Evolutionary conservation across 495 filamentous ascomycete genomes (phyloP).

Genomic region (Daldinia grandis): DNA sequence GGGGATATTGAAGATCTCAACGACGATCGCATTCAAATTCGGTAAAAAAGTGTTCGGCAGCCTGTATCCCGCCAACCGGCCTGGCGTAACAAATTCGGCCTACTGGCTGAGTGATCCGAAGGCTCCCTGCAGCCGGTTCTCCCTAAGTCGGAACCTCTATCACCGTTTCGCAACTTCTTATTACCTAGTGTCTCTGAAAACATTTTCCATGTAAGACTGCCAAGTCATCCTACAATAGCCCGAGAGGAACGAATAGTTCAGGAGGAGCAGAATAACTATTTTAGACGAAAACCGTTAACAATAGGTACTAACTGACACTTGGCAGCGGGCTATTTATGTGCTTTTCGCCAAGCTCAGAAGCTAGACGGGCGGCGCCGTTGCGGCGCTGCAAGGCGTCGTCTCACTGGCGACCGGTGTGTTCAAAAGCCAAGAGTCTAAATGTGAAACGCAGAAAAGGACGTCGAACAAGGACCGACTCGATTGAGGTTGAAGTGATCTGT

Average conservation of each 20-base stretch:
- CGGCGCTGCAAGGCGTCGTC: constrained; percentile 11
- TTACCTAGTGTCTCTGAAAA: not conserved
- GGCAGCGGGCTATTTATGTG: constrained; percentile 14
- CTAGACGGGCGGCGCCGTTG: constrained; percentile 18
- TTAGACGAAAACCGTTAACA: constrained; percentile 13
- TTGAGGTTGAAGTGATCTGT: constrained; percentile 23
- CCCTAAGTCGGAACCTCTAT: constrained; percentile 24
- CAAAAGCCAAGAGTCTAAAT: constrained; percentile 21
- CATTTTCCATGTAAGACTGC: constrained; percentile 15
- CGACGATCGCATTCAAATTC: not conserved
- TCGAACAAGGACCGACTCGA: constrained; percentile 28
- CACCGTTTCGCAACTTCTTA: constrained; percentile 22
- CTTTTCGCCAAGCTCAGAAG: constrained; percentile 11
- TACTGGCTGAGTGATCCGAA: constrained; percentile 3
- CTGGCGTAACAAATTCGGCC: not conserved
- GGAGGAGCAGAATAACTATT: constrained; percentile 7
- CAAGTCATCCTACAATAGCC: constrained; percentile 5
- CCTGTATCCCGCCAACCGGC: not conserved
- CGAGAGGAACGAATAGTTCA: constrained; percentile 2
- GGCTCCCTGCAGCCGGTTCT: constrained; percentile 4
- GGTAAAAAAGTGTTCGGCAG: not conserved
- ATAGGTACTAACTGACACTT: constrained; percentile 11
- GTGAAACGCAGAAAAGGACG: constrained; percentile 29
- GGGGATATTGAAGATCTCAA: constrained; percentile 2
- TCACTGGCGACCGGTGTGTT: constrained; percentile 13